Conservation (phyloP, 73 alveolate species). For the Paramecium primaurelia region DNA sequence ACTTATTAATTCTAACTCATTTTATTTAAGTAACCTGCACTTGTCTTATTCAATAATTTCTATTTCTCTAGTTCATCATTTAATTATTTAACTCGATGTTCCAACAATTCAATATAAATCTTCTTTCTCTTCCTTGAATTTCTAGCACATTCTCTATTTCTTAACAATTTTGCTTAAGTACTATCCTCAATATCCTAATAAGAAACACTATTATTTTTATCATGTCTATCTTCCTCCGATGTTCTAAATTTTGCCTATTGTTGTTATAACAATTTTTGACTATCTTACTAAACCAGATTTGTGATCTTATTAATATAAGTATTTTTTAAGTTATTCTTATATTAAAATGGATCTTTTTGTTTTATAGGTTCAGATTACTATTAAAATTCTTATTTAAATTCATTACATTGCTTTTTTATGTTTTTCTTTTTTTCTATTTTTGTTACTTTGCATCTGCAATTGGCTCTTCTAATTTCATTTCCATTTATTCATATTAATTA, state of each 20-base stretch:
- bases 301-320: constrained; percentile 55
- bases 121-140: constrained; percentile 63
- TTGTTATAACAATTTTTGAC: constrained; percentile 5
- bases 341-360: not conserved
- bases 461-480: constrained; percentile 3
- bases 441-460: not conserved
- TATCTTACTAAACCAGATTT: not conserved
- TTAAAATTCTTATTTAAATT: not conserved
- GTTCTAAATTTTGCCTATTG: constrained; percentile 24
- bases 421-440: not conserved
- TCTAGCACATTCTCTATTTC: constrained; percentile 63
- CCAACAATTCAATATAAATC: constrained; percentile 59
- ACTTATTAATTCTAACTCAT: constrained; percentile 52
- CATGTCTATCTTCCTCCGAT: constrained; percentile 32
- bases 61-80: constrained; percentile 58
- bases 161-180: constrained; percentile 29
- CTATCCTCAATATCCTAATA: constrained; percentile 45
- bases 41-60: constrained; percentile 46
- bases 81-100: constrained; percentile 37
- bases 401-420: not conserved
- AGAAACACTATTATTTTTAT: not conserved
- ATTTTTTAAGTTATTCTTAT: constrained; percentile 44
- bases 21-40: constrained; percentile 41
- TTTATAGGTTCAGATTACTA: not conserved
- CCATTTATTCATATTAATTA: not conserved